Evolutionary conservation across 164 flowering plant species (phyloP), one percentile per base, ranked within the genome.

Genomic region (Aristolochia fimbriata): DNA sequence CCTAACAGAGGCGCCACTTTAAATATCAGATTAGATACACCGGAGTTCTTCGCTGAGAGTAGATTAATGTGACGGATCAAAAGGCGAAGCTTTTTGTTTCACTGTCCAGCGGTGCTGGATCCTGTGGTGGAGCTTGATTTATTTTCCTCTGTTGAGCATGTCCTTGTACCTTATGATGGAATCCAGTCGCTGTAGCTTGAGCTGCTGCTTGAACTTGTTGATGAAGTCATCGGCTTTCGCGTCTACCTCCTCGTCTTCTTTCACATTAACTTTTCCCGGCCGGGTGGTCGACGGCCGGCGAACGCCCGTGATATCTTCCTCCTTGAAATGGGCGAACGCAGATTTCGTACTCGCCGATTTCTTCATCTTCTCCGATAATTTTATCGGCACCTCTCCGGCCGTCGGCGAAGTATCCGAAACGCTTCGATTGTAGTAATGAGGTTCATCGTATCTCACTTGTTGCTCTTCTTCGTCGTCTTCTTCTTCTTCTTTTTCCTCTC

Each of bases 221-320:
- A 83, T 83, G 63, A 83, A 83, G 23, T 83, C 85, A 59, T 83
- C 85, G 1, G 85, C 83, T 54, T 69, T 77, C 5, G 72, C 76
- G 58, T 83, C 82, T 17, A 81, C 88, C 51, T 57, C 77, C n/a
- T 71, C 80, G 15, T 75, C 82, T 6, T 53, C 83, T 37, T 43
- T 43, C 7, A 50, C 12, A 21, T 20, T 65, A 33, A 33, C 65
- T 47, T 63, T 53, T 49, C 57, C 55, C 15, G 27, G 58, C 59
- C 61, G 73, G 46, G 59, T 68, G 69, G 57, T 24, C 71, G 74
- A 65, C 55, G 68, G 69, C 63, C 68, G 27, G 58, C 65, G 59
- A 33, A 0, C 33, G 4, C 53, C 73, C 60, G 22, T 70, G 33
- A 21, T 24, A 15, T 62, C 76, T 25, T 65, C 74, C 55, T 63